These are phyloP conservation scores for Dissophora globulifera DNA, from an alignment of 192 early-diverging fungal genomes.

Conservation along the genomic window DNA sequence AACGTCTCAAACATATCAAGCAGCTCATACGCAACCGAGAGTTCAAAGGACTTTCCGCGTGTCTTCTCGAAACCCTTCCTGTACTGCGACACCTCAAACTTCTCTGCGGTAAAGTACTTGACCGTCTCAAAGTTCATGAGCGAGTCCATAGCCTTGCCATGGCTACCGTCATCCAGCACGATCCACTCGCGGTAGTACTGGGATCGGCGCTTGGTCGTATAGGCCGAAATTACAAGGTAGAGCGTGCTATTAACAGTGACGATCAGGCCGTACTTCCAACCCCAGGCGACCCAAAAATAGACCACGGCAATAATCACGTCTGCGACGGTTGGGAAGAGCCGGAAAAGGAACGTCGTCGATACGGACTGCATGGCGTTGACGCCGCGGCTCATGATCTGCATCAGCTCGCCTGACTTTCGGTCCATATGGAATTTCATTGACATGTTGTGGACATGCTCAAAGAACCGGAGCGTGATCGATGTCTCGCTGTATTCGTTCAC, in stretches of 20 bases:
- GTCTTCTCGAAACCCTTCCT: constrained; percentile 32
- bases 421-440: constrained; percentile 93
- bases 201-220: constrained; percentile 88
- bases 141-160: constrained; percentile 90
- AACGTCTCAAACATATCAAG: constrained; percentile 73
- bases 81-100: constrained; percentile 88
- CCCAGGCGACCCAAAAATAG: constrained; percentile 73
- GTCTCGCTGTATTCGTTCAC: constrained; percentile 93
- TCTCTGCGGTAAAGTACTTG: constrained; percentile 95
- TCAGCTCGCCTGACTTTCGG: constrained; percentile 94
- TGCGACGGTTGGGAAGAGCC: constrained; percentile 87
- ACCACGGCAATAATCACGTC: constrained; percentile 88
- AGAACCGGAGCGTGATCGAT: constrained; percentile 88
- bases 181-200: constrained; percentile 84
- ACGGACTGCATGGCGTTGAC: constrained; percentile 78
- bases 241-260: constrained; percentile 87
- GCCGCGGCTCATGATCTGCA: constrained; percentile 91
- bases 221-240: constrained; percentile 85
- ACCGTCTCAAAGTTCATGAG: constrained; percentile 99
- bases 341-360: constrained; percentile 87
- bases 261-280: constrained; percentile 82
- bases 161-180: constrained; percentile 85
- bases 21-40: background rate
- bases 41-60: background rate
- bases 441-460: constrained; percentile 88